phyloP scores from a whole-genome alignment of 768 basidiomycete genomes.

The Russula virescens region DNA sequence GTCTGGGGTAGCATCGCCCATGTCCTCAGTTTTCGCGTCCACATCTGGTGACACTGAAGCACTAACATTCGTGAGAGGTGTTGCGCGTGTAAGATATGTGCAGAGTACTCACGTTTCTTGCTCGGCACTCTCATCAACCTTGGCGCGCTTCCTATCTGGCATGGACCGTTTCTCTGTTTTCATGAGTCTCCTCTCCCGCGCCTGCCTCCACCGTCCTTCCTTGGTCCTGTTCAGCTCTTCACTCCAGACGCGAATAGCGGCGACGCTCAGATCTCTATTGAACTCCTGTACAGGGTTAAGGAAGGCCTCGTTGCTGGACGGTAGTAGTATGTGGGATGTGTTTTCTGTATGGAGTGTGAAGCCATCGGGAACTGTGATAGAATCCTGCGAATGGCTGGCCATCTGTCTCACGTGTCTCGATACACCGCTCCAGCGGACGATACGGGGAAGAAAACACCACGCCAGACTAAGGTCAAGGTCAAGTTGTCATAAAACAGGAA shows the following conservation, averaged over 20 bases:
- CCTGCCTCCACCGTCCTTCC: slow-evolving; percentile 51
- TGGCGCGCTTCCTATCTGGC: slow-evolving; percentile 25
- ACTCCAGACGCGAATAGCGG: slow-evolving; percentile 86
- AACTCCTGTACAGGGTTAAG: slow-evolving; percentile 98
- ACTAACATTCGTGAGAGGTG: slow-evolving; percentile 3
- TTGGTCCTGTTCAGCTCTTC: slow-evolving; percentile 62
- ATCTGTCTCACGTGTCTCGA: not conserved
- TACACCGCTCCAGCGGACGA: not conserved
- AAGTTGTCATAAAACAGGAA: too few relatives aligned
- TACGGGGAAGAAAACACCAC: not conserved
- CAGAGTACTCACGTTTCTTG: slow-evolving; percentile 2
- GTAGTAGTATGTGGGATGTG: slow-evolving; percentile 71
- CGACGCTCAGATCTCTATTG: slow-evolving; percentile 90
- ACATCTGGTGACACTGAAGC: slow-evolving; percentile 3
- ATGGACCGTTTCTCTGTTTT: slow-evolving; percentile 28
- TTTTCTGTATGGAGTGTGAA: slow-evolving; percentile 79
- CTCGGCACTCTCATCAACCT: slow-evolving; percentile 6
- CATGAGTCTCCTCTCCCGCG: slow-evolving; percentile 44
- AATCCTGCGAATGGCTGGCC: not conserved
- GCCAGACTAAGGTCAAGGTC: not conserved
- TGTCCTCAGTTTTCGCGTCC: not conserved
- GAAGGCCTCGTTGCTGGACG: slow-evolving; percentile 76
- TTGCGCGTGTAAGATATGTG: not conserved
- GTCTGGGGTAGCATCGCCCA: not conserved
- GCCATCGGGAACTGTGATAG: slow-evolving; percentile 54